Base-by-base conservation (phyloP, 2,329 filamentous ascomycete species). In the Harringtonia lauricola region DNA sequence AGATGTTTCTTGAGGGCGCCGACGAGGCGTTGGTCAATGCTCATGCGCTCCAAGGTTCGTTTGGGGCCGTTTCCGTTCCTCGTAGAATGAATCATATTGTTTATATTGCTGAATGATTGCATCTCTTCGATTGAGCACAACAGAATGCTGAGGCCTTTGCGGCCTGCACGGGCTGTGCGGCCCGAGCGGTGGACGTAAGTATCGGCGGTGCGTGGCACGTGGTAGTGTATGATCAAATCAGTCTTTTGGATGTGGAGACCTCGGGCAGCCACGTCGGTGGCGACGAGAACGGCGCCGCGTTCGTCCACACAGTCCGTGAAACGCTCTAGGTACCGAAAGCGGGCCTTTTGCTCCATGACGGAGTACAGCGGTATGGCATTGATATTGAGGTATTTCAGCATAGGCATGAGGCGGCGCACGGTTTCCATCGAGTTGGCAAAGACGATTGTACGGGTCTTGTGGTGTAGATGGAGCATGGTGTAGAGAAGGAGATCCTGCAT, bases 371-470 rank as follows among this genome's bases (percentile, higher is more conserved):
- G 79, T 12, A 86, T 68, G 1, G 81, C 83, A 3, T 82, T 79
- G 9, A 95, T 71, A 49, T 82, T 76, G 41, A 98, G 77, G 51
- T 86, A 86, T 53, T 90, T 79, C 2, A 98, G 74, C 57, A 95
- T 76, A 1, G 90, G 86, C 0, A 83, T 80, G 13, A 98, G 70
- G 31, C 92, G 86, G 36, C 88, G 83, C 41, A 95, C 90, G 3
- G 90, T 84, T 42, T 85, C 86, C 60, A 98, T 95, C 36, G 89
- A 95, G 65, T 98, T 98, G 24, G 89, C 88, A 61, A 98, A 98
- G 39, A 98, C 79, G 3, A 98, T 71, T 1, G 86, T 88, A 28
- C 89, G 83, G 31, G 81, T 76, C 39, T 81, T 81, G 2, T 86
- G 81, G 57, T 95, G 84, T 45, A 94, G 78, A 3, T 95, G 72